Conservation (phyloP, 148 eudicot species). For the Nepenthes gracilis region DNA sequence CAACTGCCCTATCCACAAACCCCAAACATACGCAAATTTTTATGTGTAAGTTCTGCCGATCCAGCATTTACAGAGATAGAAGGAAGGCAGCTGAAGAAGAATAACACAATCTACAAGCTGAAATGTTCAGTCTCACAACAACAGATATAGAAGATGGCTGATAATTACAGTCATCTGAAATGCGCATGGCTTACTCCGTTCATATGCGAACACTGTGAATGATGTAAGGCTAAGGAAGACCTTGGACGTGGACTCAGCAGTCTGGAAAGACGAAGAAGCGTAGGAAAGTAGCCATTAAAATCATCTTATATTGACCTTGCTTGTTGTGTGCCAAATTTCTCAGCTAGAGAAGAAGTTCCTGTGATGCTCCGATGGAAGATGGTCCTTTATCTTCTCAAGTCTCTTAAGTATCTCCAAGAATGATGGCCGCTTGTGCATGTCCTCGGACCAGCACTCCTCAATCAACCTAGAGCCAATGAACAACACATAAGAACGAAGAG, state of each 20-base stretch:
- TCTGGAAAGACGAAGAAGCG: too few relatives aligned
- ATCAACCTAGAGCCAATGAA: constrained; percentile 36
- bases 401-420: constrained; percentile 82
- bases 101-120: not conserved
- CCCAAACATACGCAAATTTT: too few relatives aligned
- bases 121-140: too few relatives aligned
- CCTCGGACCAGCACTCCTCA: constrained; percentile 77
- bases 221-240: too few relatives aligned
- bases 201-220: too few relatives aligned
- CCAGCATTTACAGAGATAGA: constrained; percentile 3
- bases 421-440: constrained; percentile 71
- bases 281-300: not conserved
- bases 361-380: constrained; percentile 49
- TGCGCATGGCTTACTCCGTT: too few relatives aligned
- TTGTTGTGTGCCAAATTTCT: constrained; percentile 1
- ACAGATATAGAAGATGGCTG: too few relatives aligned
- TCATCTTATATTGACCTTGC: too few relatives aligned
- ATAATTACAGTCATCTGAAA: too few relatives aligned
- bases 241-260: too few relatives aligned
- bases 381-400: constrained; percentile 74
- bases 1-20: too few relatives aligned
- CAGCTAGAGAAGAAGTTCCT: constrained; percentile 71
- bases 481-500: too few relatives aligned
- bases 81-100: not conserved
- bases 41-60: not conserved